A percentile compares a stretch with the other conserved stretches of the same genome.
Evolutionary conservation across 2,329 filamentous ascomycete species (phyloP).

Genomic region (Ceratocystis cacaofunesta): DNA sequence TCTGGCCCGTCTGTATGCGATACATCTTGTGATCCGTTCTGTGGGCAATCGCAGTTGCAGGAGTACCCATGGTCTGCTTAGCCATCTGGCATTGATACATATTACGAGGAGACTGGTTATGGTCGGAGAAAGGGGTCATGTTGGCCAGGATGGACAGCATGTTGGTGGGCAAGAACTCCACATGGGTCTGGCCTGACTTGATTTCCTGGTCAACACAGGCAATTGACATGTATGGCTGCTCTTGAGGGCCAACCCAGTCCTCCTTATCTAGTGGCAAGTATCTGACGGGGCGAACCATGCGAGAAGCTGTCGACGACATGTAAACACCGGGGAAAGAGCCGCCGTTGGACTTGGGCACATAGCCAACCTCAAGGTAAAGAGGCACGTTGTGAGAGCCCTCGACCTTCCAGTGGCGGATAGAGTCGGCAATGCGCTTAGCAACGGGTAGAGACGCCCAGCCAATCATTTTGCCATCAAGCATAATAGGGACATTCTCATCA

Average conservation of each 20-base stretch:
- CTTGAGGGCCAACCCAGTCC: slow-evolving; percentile 82
- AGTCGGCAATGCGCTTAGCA: slow-evolving; percentile 68
- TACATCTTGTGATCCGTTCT: slow-evolving; percentile 97
- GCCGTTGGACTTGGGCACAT: slow-evolving; percentile 71
- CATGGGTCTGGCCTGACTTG: slow-evolving; percentile 78
- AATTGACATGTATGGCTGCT: slow-evolving; percentile 98
- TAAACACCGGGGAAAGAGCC: slow-evolving; percentile 96
- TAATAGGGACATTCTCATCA: slow-evolving; percentile 72
- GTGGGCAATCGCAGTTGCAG: slow-evolving; percentile 67
- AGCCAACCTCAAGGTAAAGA: slow-evolving; percentile 75
- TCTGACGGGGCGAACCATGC: slow-evolving; percentile 84
- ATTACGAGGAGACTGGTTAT: slow-evolving; percentile 96
- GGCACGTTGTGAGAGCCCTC: slow-evolving; percentile 70
- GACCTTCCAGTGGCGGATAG: slow-evolving; percentile 89
- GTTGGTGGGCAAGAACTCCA: slow-evolving; percentile 87
- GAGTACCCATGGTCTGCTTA: slow-evolving; percentile 98
- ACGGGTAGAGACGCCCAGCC: slow-evolving; percentile 82
- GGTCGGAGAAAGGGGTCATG: slow-evolving; percentile 97
- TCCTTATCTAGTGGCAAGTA: slow-evolving; percentile 75
- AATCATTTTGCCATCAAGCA: slow-evolving; percentile 77
- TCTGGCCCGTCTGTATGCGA: slow-evolving; percentile 86
- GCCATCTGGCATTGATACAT: slow-evolving; percentile 99
- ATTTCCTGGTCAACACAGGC: slow-evolving; percentile 81
- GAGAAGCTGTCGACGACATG: slow-evolving; percentile 71
- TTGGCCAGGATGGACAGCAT: slow-evolving; percentile 96